Evolutionary conservation across 208 protist genomes (phyloP), one percentile per base, ranked within the genome.

Genomic region (Acanthamoeba healyi): DNA sequence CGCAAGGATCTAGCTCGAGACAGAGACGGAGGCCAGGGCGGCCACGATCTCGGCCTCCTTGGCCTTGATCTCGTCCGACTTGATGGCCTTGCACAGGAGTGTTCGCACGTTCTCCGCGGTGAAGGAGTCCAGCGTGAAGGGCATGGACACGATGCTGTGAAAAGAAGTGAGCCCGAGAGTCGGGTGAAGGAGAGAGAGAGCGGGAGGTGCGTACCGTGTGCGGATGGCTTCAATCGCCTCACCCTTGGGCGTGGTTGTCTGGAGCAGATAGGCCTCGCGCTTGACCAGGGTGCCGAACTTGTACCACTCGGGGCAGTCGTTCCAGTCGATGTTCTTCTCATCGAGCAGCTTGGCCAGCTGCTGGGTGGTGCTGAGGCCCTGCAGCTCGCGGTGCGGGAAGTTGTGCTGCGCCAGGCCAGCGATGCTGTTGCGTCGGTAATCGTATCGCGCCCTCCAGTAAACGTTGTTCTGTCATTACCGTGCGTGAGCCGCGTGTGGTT

Each of bases 341-440:
- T 61, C 26, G 0, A 94, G 36, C 24, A 96, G 36, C 82, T 94
- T 94, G 34, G 72, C 40, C 38, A 94, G 58, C 32, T 87, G 24
- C 46, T 95, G 29, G 0, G 0, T 32, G 14, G 56, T 40, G 74
- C 29, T 79, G 0, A 95, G 38, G 34, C 90, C 90, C 4, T 58
- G 32, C 44, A 95, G 87, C 54, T 63, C 32, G 34, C 84, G 89
- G 36, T 94, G 95, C 22, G 72, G 14, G 46, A 96, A 95, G 65
- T 96, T 58, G 32, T 93, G 87, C 40, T 95, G 92, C 26, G 92
- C 95, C 19, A 95, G 56, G 14, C 82, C 79, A 19, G 94, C 77
- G 10, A 96, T 91, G 22, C 61, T 89, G 32, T 96, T 96, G 72
- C 94, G 84, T 14, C 32, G 36, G 54, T 92, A 95, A 65, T 96